Percentiles rank a stretch among this genome's conserved stretches.
These are phyloP conservation scores for Chaetothyriales sp. DNA, from an alignment of 2,329 filamentous ascomycete genomes.

Conservation along the genomic window DNA sequence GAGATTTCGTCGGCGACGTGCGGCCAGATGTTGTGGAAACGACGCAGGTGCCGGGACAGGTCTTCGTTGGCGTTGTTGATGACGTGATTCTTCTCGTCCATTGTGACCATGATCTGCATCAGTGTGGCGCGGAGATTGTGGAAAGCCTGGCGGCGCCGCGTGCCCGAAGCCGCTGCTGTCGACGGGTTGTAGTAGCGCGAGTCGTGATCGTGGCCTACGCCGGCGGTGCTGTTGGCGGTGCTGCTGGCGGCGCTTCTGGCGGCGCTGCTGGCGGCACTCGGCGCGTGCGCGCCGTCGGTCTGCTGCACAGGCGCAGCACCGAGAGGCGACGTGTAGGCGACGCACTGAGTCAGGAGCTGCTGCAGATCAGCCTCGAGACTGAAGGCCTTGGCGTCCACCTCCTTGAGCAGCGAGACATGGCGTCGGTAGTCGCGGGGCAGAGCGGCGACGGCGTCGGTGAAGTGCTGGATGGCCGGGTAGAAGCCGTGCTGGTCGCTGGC, in stretches of 20 bases:
- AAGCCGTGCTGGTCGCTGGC: conserved; percentile 35
- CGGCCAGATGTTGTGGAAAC: conserved; percentile 76
- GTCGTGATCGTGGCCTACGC: conserved; percentile 11
- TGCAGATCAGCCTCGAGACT: conserved; percentile 71
- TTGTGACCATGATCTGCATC: conserved; percentile 70
- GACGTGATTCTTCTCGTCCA: conserved; percentile 97
- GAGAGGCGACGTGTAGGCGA: conserved; percentile 9
- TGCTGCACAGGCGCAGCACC: conserved; percentile 9
- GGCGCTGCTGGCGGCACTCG: conserved; percentile 13
- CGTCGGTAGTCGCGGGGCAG: conserved; percentile 89
- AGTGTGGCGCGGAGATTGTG: conserved; percentile 65
- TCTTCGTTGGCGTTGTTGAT: conserved; percentile 85
- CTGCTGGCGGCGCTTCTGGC: conserved; percentile 13
- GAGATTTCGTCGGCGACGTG: conserved; percentile 81
- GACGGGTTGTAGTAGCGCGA: conserved; percentile 12
- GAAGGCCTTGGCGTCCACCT: conserved; percentile 95
- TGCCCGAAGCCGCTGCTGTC: conserved; percentile 7
- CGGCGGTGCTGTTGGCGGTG: conserved; percentile 11
- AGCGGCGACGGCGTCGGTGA: conserved; percentile 82
- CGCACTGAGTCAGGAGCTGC: conserved; percentile 49
- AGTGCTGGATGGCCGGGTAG: conserved; percentile 56
- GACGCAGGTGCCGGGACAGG: conserved; percentile 66
- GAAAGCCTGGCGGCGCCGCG: conserved; percentile 52
- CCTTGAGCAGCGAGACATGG: conserved; percentile 90
- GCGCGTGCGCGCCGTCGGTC: not conserved